Evolutionary conservation across 257 asterid species (phyloP).

Genomic region (Haberlea rhodopensis): DNA sequence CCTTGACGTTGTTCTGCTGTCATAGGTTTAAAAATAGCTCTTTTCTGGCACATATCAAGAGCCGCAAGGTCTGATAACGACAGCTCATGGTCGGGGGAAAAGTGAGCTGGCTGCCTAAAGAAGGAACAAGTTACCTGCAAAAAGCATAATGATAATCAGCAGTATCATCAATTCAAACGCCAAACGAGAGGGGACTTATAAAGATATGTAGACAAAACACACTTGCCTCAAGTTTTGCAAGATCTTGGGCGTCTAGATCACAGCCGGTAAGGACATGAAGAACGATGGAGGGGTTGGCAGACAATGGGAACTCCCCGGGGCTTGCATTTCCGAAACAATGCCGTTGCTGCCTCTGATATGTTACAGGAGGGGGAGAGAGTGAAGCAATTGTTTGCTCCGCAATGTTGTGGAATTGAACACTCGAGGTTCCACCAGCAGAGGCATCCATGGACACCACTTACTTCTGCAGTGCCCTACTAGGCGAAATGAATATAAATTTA

Average conservation of each 20-base stretch:
- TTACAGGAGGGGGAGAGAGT: slow-evolving; percentile 42
- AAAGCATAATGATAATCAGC: slow-evolving; percentile 51
- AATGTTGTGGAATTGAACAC: slow-evolving; percentile 68
- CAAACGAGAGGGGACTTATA: slow-evolving; percentile 5
- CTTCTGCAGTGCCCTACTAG: slow-evolving; percentile 59
- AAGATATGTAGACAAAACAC: slow-evolving; percentile 16
- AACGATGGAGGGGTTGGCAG: slow-evolving; percentile 90
- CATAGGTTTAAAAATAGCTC: slow-evolving; percentile 93
- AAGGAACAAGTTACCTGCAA: slow-evolving; percentile 91
- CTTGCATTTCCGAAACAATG: slow-evolving; percentile 73
- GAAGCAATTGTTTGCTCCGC: slow-evolving; percentile 58
- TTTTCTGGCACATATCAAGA: slow-evolving; percentile 90
- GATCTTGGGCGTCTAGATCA: slow-evolving; percentile 86
- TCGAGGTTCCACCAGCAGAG: slow-evolving; percentile 71
- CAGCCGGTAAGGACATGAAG: slow-evolving; percentile 91
- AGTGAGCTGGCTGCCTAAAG: slow-evolving; percentile 86
- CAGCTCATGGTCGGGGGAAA: slow-evolving; percentile 76
- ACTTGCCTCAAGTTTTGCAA: slow-evolving; percentile 98
- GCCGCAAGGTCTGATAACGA: slow-evolving; percentile 97
- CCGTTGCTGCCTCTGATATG: slow-evolving; percentile 60
- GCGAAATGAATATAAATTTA: slow-evolving; percentile 29
- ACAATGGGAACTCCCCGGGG: slow-evolving; percentile 97
- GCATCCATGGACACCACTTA: slow-evolving; percentile 97
- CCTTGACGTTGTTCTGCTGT: slow-evolving; percentile 48
- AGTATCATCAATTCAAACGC: slow-evolving; percentile 59